These are phyloP conservation scores for Nadsonia starkeyi-henricii DNA, from an alignment of 1,139 yeast genomes.

Conservation along the genomic window DNA sequence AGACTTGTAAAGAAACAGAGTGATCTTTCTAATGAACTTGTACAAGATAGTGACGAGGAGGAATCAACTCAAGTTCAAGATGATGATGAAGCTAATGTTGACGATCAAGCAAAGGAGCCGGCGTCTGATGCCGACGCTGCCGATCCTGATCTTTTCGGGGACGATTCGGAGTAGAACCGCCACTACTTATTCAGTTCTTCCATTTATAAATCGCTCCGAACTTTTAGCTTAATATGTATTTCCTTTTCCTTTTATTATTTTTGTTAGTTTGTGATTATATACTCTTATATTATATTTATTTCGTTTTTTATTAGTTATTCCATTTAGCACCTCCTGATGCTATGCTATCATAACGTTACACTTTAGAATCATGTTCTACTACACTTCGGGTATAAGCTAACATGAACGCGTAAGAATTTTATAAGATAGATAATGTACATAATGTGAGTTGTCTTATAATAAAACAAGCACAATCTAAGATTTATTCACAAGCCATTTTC, in stretches of 20 bases:
- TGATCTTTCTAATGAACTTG: neutral
- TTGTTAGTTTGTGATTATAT: no score
- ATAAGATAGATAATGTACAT: neutral
- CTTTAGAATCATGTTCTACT: no score
- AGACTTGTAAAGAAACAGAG: conserved; percentile 12
- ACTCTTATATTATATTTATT: no score
- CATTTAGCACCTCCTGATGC: no score
- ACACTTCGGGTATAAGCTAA: no score
- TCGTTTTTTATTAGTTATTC: no score
- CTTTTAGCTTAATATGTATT: no score
- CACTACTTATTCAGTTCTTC: no score
- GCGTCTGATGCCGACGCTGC: conserved; percentile 18
- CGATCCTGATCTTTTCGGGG: neutral
- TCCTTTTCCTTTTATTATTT: no score
- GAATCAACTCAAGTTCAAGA: conserved; percentile 15
- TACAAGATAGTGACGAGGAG: conserved; percentile 21
- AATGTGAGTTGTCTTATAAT: neutral
- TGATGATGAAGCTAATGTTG: conserved; percentile 14
- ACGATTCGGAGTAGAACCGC: neutral
- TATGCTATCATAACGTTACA: no score
- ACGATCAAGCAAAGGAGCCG: conserved; percentile 15
- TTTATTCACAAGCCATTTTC: conserved; percentile 37
- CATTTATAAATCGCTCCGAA: no score
- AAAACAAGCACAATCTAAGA: neutral
- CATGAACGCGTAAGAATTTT: neutral